These are phyloP conservation scores for Borealophlyctis nickersoniae DNA, from an alignment of 192 early-diverging fungal species.

Conservation along the genomic window DNA sequence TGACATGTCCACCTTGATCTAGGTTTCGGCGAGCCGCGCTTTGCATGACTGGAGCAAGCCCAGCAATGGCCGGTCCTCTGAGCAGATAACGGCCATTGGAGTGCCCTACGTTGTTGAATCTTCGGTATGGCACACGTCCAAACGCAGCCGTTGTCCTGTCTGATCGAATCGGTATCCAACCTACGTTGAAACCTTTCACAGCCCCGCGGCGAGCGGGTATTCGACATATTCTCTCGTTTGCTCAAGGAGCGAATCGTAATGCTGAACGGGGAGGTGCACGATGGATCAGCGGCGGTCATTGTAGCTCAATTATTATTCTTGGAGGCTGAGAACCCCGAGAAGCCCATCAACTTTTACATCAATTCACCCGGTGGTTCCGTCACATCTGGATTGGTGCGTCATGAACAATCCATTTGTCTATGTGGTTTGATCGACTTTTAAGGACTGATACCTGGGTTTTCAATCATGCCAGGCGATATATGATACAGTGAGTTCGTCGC, in stretches of 20 bases:
- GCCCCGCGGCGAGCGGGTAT: conserved; percentile 83
- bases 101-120: too few relatives aligned
- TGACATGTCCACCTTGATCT: too few relatives aligned
- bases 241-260: conserved; percentile 96
- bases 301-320: conserved; percentile 93
- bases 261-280: conserved; percentile 89
- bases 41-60: too few relatives aligned
- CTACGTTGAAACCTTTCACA: too few relatives aligned
- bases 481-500: conserved; percentile 73
- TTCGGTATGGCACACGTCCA: too few relatives aligned
- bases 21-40: too few relatives aligned
- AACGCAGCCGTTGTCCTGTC: too few relatives aligned
- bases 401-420: too few relatives aligned
- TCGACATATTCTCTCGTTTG: conserved; percentile 95
- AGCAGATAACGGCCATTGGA: too few relatives aligned
- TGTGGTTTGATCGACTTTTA: too few relatives aligned
- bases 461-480: conserved; percentile 61
- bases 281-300: conserved; percentile 78
- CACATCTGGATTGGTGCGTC: conserved; percentile 77
- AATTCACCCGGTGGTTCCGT: conserved; percentile 97
- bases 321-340: conserved; percentile 91
- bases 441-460: conserved; percentile 1
- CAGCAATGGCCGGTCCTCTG: too few relatives aligned
- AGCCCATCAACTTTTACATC: conserved; percentile 93
- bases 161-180: too few relatives aligned